Percentiles rank a stretch among this genome's conserved stretches.
These are phyloP conservation scores for Neltuma alba DNA, from an alignment of 306 rosid species.

Conservation along the genomic window DNA sequence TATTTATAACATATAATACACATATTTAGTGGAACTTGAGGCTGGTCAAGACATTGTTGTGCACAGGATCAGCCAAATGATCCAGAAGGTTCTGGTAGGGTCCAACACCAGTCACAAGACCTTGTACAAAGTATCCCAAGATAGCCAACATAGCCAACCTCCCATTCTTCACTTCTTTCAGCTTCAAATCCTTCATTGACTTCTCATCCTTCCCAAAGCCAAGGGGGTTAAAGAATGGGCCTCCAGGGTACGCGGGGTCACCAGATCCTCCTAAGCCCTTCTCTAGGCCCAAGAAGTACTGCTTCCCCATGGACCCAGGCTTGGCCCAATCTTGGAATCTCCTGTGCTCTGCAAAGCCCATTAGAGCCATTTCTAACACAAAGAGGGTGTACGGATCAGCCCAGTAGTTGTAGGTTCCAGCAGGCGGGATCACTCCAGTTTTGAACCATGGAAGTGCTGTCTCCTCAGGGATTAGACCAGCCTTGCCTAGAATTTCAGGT, in stretches of 20 bases:
- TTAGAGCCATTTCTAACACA: slow-evolving; percentile 72
- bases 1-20: slow-evolving; percentile 5
- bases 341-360: slow-evolving; percentile 98
- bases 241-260: slow-evolving; percentile 89
- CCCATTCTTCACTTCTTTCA: slow-evolving; percentile 93
- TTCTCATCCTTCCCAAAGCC: slow-evolving; percentile 95
- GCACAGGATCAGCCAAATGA: slow-evolving; percentile 84
- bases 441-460: slow-evolving; percentile 97
- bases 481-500: slow-evolving; percentile 77
- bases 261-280: slow-evolving; percentile 81
- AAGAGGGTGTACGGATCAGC: slow-evolving; percentile 92
- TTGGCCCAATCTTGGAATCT: slow-evolving; percentile 91
- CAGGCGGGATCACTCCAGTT: slow-evolving; percentile 93
- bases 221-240: slow-evolving; percentile 90
- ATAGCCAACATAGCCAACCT: slow-evolving; percentile 96
- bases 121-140: slow-evolving; percentile 86
- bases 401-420: slow-evolving; percentile 92
- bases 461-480: slow-evolving; percentile 77
- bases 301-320: slow-evolving; percentile 85
- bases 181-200: slow-evolving; percentile 81
- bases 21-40: slow-evolving; percentile 75
- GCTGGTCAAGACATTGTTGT: slow-evolving; percentile 92
- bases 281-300: slow-evolving; percentile 89
- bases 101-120: slow-evolving; percentile 86
- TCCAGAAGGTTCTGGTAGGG: slow-evolving; percentile 92